phyloP scores from a whole-genome alignment of 2,329 filamentous ascomycete genomes.

The Neophaeococcomyces aloes region DNA sequence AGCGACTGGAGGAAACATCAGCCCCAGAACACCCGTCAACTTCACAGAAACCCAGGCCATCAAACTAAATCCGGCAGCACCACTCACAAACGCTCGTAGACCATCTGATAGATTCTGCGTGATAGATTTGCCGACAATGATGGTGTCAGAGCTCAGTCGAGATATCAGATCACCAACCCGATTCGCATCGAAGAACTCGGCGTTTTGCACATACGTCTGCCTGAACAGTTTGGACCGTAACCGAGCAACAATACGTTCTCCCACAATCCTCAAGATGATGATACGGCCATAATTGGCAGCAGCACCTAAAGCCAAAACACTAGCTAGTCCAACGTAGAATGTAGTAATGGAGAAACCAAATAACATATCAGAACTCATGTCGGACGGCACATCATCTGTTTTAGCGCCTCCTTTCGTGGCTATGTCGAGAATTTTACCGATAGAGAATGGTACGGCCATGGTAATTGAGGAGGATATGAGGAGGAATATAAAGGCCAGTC shows the following conservation, averaged over 20 bases:
- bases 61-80: conserved; percentile 74
- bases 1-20: conserved; percentile 86
- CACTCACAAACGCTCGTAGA: conserved; percentile 80
- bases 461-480: conserved; percentile 85
- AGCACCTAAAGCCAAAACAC: conserved; percentile 71
- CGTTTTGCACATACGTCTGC: conserved; percentile 90
- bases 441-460: conserved; percentile 93
- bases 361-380: conserved; percentile 48
- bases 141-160: conserved; percentile 85
- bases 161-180: conserved; percentile 93
- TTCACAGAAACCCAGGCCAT: conserved; percentile 96
- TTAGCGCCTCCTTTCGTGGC: conserved; percentile 59
- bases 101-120: conserved; percentile 96
- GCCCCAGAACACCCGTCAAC: conserved; percentile 71
- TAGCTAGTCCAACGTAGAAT: conserved; percentile 74
- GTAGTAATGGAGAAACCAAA: conserved; percentile 78
- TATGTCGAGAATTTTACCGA: conserved; percentile 88
- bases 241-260: conserved; percentile 84
- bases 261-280: conserved; percentile 83
- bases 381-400: conserved; percentile 12
- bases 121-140: conserved; percentile 96
- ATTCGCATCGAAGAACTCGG: conserved; percentile 90
- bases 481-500: conserved; percentile 70
- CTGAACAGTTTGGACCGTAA: conserved; percentile 83
- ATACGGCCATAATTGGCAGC: conserved; percentile 89